Base-by-base conservation (phyloP, 1,139 yeast species). In the Schwanniomyces etchellsii region DNA sequence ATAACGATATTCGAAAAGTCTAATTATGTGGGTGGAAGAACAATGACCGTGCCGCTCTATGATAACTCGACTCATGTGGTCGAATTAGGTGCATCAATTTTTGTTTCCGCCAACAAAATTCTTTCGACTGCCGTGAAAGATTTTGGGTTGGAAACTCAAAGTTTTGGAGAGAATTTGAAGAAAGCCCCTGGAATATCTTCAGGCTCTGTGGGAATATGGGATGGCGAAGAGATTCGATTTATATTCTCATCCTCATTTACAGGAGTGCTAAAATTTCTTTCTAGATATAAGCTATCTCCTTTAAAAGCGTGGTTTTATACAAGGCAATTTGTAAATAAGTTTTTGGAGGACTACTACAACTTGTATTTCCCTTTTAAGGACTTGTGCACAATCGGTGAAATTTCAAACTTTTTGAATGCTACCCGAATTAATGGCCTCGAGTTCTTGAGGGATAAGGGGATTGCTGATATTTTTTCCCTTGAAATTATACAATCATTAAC, bases 1-100 rank as follows among this genome's bases (percentile, higher is more conserved):
- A 48, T 64, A 26, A 55, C 63, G 1, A 39, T 64, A 1, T 64
- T 48, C 39, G 71, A 64, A 23, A 35, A 40, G 12, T 45, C 44
- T 14, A 37, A 38, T 11, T 48, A 55, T 34, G 38, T 64, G 24
- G 71, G 71, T 4, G 71, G 71, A 0, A 45, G 71, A 28, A 44
- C 57, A 2, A 50, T 57, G 6, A 58, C 64, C 1, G 48, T 60
- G 13, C 32, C 41, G 14, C 36, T 48, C 6, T 36, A 35, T 23
- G 43, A 37, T 10, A 42, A 43, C 17, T 36, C 44, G 10, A 17
- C 25, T 5, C 38, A 35, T 15, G 43, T 48, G 1, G 42, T 59
- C 17, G 74, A 67, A 39, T 36, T 65, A 5, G 74, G 74, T 4
- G 74, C 61, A 0, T 51, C 66, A 1, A 50, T 66, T 1, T 67